Base-by-base conservation (phyloP, 257 asterid genomes). In the Agastache rugosa region DNA sequence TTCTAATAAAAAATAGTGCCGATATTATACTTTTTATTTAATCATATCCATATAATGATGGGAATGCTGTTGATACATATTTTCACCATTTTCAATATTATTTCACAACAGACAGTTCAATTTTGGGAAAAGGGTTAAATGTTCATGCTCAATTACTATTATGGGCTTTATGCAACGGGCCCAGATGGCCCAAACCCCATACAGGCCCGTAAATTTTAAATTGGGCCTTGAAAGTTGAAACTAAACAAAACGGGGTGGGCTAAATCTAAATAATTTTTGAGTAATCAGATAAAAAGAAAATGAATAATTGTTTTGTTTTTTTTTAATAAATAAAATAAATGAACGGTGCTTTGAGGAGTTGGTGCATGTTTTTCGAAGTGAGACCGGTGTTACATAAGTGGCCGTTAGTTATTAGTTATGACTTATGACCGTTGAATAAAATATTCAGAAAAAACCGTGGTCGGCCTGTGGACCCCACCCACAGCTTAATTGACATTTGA, bases 381-480 rank as follows among this genome's bases (percentile, higher is more conserved):
- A 35, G 22, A 10, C 12, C 65, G 16, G 14, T 1, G 20, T 54
- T 65, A 56, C 34, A 62, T 45, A 14, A 47, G 47, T 44, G 66
- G 70, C 25, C 20, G 80, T 61, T 62, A 51, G 69, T 67, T 8
- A 20, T 37, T 37, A 67, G 51, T 27, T 65, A 27, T 9, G 31
- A 71, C 59, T 27, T 56, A 27, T 27, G 31, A 71, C 39, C 27
- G 22, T 72, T 64, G 64, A 44, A 55, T 22, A 22, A 6, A 39
- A 7, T 54, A 4, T 9, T 16, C 2, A 11, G 48, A 16, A 45
- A 8, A 55, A 23, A 54, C 59, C 78, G 75, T 37, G 71, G 74
- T 78, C 67, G 82, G 78, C 14, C 5, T 1, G n/a, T 25, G 5
- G 64, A 6, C 64, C 51, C 29, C 69, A 9, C 25, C 47, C 48